A percentile compares a stretch with the other conserved stretches of the same genome.
phyloP scores from a whole-genome alignment of 805 yeast genomes.

The Tanozyma kutaoensis region DNA sequence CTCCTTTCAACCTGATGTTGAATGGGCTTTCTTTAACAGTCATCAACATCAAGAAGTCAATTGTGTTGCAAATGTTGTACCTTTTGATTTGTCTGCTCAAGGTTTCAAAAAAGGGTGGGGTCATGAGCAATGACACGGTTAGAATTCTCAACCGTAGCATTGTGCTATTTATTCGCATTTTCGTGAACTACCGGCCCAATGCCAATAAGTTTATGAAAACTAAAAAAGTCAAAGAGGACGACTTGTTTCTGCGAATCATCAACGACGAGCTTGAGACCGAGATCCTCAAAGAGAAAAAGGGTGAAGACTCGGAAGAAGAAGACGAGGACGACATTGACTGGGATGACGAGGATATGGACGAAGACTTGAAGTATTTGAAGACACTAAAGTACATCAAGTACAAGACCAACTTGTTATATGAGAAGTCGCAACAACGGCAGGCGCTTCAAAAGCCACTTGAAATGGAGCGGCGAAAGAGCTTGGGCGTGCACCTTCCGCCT shows the following conservation, averaged over 20 bases:
- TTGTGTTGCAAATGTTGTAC: constrained; percentile 28
- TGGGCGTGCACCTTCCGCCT: no score
- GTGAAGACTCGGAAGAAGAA: constrained; percentile 14
- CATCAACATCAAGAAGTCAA: constrained; percentile 28
- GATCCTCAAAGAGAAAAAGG: constrained; percentile 16
- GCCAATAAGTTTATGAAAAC: constrained; percentile 7
- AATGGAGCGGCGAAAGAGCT: no score
- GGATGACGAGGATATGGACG: constrained; percentile 36
- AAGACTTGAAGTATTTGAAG: constrained; percentile 29
- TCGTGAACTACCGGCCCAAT: constrained; percentile 23
- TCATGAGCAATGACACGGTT: constrained; percentile 5
- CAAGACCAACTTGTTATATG: constrained; percentile 10
- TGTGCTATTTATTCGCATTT: constrained; percentile 20
- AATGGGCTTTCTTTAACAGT: constrained; percentile 30
- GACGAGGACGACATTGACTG: constrained; percentile 25
- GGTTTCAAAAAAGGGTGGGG: constrained; percentile 15
- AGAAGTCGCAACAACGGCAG: no score
- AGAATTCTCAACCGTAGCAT: constrained; percentile 8
- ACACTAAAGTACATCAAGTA: constrained; percentile 28
- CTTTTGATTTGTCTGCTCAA: constrained; percentile 26
- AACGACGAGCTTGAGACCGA: constrained; percentile 27
- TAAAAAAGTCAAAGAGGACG: constrained; percentile 17
- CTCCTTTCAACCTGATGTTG: constrained; percentile 27
- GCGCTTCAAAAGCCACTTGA: no score
- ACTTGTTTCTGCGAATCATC: constrained; percentile 21